Evolutionary conservation across 73 alveolate genomes (phyloP).

Genomic region (Diophrys sp.): DNA sequence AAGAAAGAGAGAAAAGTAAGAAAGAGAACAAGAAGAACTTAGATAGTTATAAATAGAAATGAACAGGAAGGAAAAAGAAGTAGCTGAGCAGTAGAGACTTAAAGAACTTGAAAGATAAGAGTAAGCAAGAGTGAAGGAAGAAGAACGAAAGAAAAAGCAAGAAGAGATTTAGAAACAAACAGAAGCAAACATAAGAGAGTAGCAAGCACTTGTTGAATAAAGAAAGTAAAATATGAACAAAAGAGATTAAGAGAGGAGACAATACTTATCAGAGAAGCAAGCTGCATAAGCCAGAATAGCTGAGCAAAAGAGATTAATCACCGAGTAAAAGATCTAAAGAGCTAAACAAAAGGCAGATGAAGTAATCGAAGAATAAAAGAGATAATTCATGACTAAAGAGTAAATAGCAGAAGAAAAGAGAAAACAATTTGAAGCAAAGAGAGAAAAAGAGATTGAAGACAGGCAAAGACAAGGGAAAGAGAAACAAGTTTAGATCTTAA

Average conservation of each 20-base stretch:
- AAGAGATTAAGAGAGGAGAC: conserved; percentile 33
- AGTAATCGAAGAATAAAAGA: conserved; percentile 6
- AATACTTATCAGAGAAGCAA: conserved; percentile 20
- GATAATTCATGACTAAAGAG: conserved; percentile 14
- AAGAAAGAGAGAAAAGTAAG: conserved; percentile 12
- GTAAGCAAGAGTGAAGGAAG: conserved; percentile 21
- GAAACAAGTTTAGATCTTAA: conserved; percentile 29
- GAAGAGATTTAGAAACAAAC: conserved; percentile 27
- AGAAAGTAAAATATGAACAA: conserved; percentile 32
- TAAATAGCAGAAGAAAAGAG: conserved; percentile 14
- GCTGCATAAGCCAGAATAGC: conserved; percentile 11
- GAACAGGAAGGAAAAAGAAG: conserved; percentile 38
- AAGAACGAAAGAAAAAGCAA: conserved; percentile 35
- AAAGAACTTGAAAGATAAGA: conserved; percentile 14
- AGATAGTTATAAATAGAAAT: conserved; percentile 30
- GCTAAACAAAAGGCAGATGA: conserved; percentile 30
- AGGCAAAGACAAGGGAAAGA: not conserved
- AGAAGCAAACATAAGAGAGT: conserved; percentile 35
- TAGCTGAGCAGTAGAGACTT: conserved; percentile 41
- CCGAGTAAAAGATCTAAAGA: conserved; percentile 20
- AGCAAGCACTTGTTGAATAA: conserved; percentile 11
- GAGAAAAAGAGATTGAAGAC: conserved; percentile 30
- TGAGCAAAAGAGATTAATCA: conserved; percentile 13
- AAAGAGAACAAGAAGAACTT: conserved; percentile 16
- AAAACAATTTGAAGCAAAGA: conserved; percentile 9